Percentiles rank a stretch among this genome's conserved stretches.
Conservation (phyloP, 2,329 filamentous ascomycete species). For the Ascochyta clinopodiicola region DNA sequence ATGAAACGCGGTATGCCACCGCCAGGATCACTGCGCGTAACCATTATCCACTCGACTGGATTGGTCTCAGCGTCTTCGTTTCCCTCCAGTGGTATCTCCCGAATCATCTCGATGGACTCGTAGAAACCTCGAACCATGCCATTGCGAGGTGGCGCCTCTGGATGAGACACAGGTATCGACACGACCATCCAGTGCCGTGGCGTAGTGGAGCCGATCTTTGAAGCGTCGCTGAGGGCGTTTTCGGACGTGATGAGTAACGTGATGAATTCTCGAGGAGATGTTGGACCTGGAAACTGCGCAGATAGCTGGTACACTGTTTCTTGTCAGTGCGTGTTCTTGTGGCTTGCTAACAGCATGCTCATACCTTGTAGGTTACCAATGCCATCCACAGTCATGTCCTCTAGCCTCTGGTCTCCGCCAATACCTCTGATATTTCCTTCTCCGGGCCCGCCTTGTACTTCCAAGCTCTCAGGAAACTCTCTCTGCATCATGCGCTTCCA, state of each 20-base stretch:
- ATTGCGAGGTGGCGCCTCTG: conserved; percentile 70
- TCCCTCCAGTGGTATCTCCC: conserved; percentile 71
- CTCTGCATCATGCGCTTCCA: conserved; percentile 78
- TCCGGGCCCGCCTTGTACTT: conserved; percentile 71
- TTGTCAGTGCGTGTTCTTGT: conserved; percentile 5
- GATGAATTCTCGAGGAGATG: conserved; percentile 86
- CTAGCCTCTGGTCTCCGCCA: conserved; percentile 77
- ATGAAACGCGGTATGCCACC: conserved; percentile 88
- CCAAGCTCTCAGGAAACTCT: conserved; percentile 82
- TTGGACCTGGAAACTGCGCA: conserved; percentile 88
- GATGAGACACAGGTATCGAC: conserved; percentile 82
- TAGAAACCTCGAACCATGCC: conserved; percentile 86
- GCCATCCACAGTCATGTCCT: conserved; percentile 65
- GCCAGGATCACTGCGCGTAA: conserved; percentile 86
- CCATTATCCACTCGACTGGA: conserved; percentile 90
- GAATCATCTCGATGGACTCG: conserved; percentile 89
- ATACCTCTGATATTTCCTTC: conserved; percentile 83
- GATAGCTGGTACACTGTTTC: conserved; percentile 80
- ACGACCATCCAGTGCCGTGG: conserved; percentile 83
- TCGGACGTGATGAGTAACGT: conserved; percentile 75
- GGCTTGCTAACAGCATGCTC: not conserved
- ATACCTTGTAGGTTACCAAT: conserved; percentile 69
- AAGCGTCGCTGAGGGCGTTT: conserved; percentile 57
- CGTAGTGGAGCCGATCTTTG: conserved; percentile 47
- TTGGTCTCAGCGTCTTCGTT: conserved; percentile 61